phyloP scores from a whole-genome alignment of 495 filamentous ascomycete genomes.

The Aspergillus taichungensis region DNA sequence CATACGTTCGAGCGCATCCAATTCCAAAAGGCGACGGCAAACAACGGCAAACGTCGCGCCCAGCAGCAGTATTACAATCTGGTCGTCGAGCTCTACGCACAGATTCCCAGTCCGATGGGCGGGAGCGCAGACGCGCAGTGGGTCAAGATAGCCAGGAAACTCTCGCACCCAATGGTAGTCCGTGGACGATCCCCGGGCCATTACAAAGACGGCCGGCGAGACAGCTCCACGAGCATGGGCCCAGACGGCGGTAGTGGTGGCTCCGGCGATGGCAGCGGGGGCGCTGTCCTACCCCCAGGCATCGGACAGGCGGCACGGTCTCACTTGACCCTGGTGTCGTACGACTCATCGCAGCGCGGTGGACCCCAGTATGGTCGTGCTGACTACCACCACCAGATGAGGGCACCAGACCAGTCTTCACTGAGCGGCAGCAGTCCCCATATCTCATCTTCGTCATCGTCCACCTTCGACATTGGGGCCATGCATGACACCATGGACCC shows the following conservation, averaged over 20 bases:
- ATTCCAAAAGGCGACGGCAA: slow-evolving; percentile 92
- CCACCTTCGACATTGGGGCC: slow-evolving; percentile 30
- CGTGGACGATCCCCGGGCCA: slow-evolving; percentile 89
- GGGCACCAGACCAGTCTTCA: slow-evolving; percentile 28
- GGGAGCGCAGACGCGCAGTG: slow-evolving; percentile 35
- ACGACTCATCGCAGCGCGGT: slow-evolving; percentile 27
- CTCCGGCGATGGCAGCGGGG: slow-evolving; percentile 23
- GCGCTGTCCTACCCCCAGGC: slow-evolving; percentile 23
- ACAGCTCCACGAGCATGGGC: slow-evolving; percentile 63
- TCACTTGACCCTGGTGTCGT: slow-evolving; percentile 28
- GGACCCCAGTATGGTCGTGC: slow-evolving; percentile 26
- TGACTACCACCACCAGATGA: slow-evolving; percentile 33
- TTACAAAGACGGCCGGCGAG: slow-evolving; percentile 75
- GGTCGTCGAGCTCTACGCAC: slow-evolving; percentile 79
- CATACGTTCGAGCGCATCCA: slow-evolving; percentile 87
- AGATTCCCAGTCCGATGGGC: slow-evolving; percentile 43
- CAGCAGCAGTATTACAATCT: slow-evolving; percentile 93
- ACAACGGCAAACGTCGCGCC: slow-evolving; percentile 87
- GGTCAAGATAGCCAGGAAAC: slow-evolving; percentile 69
- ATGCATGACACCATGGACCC: slow-evolving; percentile 35
- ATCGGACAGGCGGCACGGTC: slow-evolving; percentile 27
- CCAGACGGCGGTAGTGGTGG: slow-evolving; percentile 47
- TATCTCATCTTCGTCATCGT: slow-evolving; percentile 37
- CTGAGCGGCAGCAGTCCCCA: slow-evolving; percentile 30
- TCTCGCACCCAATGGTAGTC: slow-evolving; percentile 85